Base-by-base conservation (phyloP, 352 stramenopile genomes). In the Aphanomyces stellatus region DNA sequence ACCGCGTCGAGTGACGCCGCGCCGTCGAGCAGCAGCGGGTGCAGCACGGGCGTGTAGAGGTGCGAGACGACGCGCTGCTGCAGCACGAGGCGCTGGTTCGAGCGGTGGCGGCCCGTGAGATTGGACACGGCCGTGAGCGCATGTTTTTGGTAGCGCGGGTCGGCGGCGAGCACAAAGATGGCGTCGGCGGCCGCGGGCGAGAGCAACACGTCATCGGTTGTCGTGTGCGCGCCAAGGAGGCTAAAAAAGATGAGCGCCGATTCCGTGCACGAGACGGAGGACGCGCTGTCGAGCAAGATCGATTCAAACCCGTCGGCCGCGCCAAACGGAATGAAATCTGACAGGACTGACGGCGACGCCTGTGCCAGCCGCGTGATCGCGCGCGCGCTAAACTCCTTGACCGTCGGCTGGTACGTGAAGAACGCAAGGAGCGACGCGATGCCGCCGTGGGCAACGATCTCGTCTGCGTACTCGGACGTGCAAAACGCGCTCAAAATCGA, bases 311-410 rank as follows among this genome's bases (percentile, higher is more conserved):
- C 49, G n/a, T 67, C 35, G 4, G 13, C 15, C 33, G 60, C 60
- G 10, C 60, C 60, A 42, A 67, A 67, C 49, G 28, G 28, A 35
- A 67, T 31, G 35, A 67, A 4, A 17, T 67, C 60, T 24, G 19
- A 24, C n/a, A 67, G 34, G 22, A 67, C 60, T 11, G 34, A 35
- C 4, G 34, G 34, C 7, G 30, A 40, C n/a, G 49, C 43, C 25
- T n/a, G 4, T 8, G 43, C 43, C n/a, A 67, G 25, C 7, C 22
- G 60, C 27, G n/a, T 27, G 5, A 67, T 5, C 13, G 46, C 25
- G 1, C 17, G 22, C 19, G 22, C 8, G 8, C 31, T 24, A 0
- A 46, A 15, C 8, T 67, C 60, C 22, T 57, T 17, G 8, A 67
- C 15, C 15, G 4, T 19, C 7, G 60, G 60, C 33, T 40, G 11